Evolutionary conservation across 1,284 basidiomycete species (phyloP), one percentile per base, ranked within the genome.

Genomic region (Leccinum proximum): DNA sequence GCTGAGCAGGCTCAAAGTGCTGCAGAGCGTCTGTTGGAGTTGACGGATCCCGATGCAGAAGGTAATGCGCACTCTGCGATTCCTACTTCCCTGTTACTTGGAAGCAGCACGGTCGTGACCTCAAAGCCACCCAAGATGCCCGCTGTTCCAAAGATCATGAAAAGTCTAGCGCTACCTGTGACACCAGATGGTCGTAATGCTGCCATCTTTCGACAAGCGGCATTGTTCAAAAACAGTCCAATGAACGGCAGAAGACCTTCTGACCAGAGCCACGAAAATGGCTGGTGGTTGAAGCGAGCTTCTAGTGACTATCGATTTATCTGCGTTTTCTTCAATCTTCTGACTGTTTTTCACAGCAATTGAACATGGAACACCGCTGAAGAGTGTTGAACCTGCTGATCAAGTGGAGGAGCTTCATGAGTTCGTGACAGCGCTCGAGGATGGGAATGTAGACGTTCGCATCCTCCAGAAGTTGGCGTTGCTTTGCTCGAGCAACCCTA

Each of bases 1-100:
- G 94, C 93, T 3, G 91, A 92, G 68, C 94, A 96, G 73, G 94
- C 93, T 0, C 89, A 94, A 72, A 93, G 91, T 71, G 91, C 94
- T 7, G 94, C 93, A 2, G 87, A 92, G 72, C 83, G 90, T 64
- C 78, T 96, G 50, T 75, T 94, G 59, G 92, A 94, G 73, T 80
- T 94, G 26, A 88, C 91, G 22, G 90, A 93, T 67, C 84, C 88
- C 16, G 89, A 92, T 62, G 86, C 86, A 38, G 87, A 89, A 61
- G 79, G 74, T 53, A 70, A 76, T 62, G 79, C 78, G 61, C 78
- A 84, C 65, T 81, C 84, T n/a, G 77, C 80, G 16, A 81, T 88
- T 14, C 86, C 87, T 2, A 73, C 79, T 22, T 85, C 87, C 0
- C 74, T 91, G 40, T 70, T 88, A 40, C 79, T 84, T 38, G 81